Percentiles rank a stretch among this genome's conserved stretches.
phyloP scores from a whole-genome alignment of 2,329 filamentous ascomycete genomes.

The Sporothrix protearum region DNA sequence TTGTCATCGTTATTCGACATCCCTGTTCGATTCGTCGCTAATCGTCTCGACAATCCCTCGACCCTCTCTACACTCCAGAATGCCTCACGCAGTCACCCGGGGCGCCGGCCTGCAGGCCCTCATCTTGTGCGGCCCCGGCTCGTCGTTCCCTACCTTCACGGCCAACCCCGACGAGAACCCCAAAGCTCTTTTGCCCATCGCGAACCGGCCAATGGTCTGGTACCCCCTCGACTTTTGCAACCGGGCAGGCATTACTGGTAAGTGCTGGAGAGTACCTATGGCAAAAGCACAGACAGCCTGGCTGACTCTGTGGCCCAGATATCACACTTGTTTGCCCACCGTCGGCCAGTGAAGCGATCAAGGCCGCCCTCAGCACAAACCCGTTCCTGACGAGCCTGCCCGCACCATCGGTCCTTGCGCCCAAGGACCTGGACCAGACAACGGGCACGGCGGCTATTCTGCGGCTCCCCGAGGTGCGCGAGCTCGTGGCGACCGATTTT shows the following conservation, averaged over 20 bases:
- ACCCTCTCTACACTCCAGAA: constrained; percentile 37
- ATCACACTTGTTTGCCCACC: constrained; percentile 62
- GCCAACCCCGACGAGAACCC: constrained; percentile 75
- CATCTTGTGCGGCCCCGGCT: constrained; percentile 78
- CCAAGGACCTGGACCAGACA: constrained; percentile 70
- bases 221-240: constrained; percentile 84
- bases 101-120: constrained; percentile 79
- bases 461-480: constrained; percentile 74
- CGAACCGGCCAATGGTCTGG: constrained; percentile 86
- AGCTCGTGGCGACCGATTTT: constrained; percentile 79
- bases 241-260: constrained; percentile 71
- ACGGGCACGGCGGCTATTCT: constrained; percentile 88
- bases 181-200: constrained; percentile 77
- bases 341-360: constrained; percentile 63
- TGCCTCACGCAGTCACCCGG: constrained; percentile 68
- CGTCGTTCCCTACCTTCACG: constrained; percentile 78
- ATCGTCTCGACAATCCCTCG: background rate
- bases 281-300: background rate
- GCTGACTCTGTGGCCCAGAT: constrained; percentile 39
- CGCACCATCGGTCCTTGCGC: constrained; percentile 71
- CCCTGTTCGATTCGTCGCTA: background rate
- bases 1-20: background rate
- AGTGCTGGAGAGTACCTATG: background rate
- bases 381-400: constrained; percentile 73
- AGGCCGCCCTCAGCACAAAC: constrained; percentile 69